Evolutionary conservation across 2,329 filamentous ascomycete species (phyloP), one percentile per base, ranked within the genome.

Genomic region (Ascochyta viciae-villosae): DNA sequence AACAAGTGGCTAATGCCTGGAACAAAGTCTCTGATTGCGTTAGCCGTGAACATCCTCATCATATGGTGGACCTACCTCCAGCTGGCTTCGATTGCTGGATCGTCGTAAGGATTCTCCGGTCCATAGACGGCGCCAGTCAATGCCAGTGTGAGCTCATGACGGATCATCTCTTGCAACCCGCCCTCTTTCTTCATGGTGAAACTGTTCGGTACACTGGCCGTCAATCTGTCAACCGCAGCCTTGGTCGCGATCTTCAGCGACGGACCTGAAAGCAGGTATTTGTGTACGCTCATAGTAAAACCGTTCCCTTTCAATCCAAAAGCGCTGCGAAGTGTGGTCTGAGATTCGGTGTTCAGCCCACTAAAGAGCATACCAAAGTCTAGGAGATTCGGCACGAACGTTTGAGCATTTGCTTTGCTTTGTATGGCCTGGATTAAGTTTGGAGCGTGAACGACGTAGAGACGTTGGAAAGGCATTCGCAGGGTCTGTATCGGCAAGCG

Each of bases 81-180:
- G 23, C 71, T 72, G 37, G 73, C 60, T 39, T 72, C 72, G 13
- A 78, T 64, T 2, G 49, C 53, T 7, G 68, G 66, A 39, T 78
- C 73, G 31, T 74, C 62, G 35, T 70, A 80, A 0, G 78, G 78
- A 53, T 79, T 80, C 51, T 75, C 62, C 0, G 74, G 75, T 2
- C 78, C 78, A 57, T 80, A 81, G 0, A 78, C 68, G 13, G 76
- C 71, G 40, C 74, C 64, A 0, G 77, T 80, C 40, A 75, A 71
- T 2, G 78, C 76, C 4, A 69, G 56, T 0, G 73, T 75, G 22
- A 78, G 68, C 19, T 70, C 62, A 49, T 74, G 70, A 16, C 65
- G 64, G 12, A 76, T 54, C 51, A 67, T 68, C 3, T 66, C 61
- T 29, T 63, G 52, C 15, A 67, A 9, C 6, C 60, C 55, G 9